Evolutionary conservation across 78 protist genomes (phyloP).

Genomic region (Dictyostelium citrinum): DNA sequence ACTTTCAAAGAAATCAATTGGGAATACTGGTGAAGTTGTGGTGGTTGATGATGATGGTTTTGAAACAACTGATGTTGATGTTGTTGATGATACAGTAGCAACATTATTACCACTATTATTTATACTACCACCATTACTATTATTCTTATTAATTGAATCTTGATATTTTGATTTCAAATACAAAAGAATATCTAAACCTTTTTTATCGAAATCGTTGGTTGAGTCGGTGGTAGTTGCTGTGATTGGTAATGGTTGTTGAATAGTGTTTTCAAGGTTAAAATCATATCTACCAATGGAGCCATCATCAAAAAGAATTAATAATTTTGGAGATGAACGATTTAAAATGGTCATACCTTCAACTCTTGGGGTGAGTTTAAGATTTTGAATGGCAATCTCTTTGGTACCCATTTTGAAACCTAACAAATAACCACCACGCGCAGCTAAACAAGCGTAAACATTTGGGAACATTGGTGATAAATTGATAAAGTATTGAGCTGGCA

Average conservation of each 20-base stretch:
- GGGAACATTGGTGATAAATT: constrained; percentile 7
- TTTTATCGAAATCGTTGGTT: background rate
- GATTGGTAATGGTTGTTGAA: background rate
- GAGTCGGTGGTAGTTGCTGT: background rate
- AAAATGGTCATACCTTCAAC: constrained; percentile 73
- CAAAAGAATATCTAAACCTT: constrained; percentile 7
- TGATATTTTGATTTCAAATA: background rate
- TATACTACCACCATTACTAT: background rate
- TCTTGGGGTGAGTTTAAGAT: background rate
- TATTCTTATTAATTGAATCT: background rate
- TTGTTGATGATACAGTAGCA: background rate
- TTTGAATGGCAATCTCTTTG: constrained; percentile 7
- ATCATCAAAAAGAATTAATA: constrained; percentile 44
- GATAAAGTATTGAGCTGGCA: constrained; percentile 35
- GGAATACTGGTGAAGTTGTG: constrained; percentile 49
- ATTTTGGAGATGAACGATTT: constrained; percentile 45
- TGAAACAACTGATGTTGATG: background rate
- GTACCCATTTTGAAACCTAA: background rate
- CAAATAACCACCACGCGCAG: constrained; percentile 22
- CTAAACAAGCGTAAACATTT: constrained; percentile 12
- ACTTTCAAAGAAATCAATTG: constrained; percentile 82
- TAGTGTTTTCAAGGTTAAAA: constrained; percentile 3
- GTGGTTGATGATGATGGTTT: background rate
- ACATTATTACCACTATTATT: background rate
- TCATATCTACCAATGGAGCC: constrained; percentile 50